Conservation (phyloP, 2,329 filamentous ascomycete genomes). For the Diaporthe sp. region DNA sequence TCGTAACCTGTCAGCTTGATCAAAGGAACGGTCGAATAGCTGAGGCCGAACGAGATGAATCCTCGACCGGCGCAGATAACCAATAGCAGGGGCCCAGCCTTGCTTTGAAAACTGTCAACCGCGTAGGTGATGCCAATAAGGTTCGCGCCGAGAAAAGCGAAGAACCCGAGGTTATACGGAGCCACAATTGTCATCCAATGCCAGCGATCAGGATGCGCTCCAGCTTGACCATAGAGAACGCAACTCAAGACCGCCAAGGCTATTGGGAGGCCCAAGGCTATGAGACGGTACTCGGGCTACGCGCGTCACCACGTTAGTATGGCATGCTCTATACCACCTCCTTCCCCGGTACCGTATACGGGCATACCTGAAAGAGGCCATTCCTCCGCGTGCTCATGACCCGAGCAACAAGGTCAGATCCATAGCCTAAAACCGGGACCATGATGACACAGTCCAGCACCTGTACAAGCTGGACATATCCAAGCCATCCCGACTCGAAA, state of each 20-base stretch:
- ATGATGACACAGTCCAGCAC: slow-evolving; percentile 4
- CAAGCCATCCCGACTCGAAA: slow-evolving; percentile 7
- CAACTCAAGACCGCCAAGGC: not conserved
- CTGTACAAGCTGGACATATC: slow-evolving; percentile 11
- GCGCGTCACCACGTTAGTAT: not conserved
- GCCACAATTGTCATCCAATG: slow-evolving; percentile 1
- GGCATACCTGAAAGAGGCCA: not conserved
- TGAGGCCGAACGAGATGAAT: not conserved
- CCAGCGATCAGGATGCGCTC: not conserved
- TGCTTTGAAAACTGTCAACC: not conserved
- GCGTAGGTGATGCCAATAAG: not conserved
- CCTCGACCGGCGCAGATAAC: not conserved
- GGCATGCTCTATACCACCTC: not conserved
- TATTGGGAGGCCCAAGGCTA: not conserved
- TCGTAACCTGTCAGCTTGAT: not conserved
- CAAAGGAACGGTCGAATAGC: not conserved
- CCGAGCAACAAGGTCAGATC: not conserved
- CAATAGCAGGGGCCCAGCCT: not conserved
- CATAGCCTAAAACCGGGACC: not conserved
- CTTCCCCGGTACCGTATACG: not conserved
- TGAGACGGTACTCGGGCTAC: not conserved
- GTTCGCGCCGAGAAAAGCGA: not conserved
- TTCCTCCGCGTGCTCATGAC: not conserved
- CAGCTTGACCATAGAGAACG: not conserved
- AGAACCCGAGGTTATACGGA: not conserved